These are phyloP conservation scores for Aspergillus novofumigatus DNA, from an alignment of 2,329 filamentous ascomycete genomes.

Conservation along the genomic window DNA sequence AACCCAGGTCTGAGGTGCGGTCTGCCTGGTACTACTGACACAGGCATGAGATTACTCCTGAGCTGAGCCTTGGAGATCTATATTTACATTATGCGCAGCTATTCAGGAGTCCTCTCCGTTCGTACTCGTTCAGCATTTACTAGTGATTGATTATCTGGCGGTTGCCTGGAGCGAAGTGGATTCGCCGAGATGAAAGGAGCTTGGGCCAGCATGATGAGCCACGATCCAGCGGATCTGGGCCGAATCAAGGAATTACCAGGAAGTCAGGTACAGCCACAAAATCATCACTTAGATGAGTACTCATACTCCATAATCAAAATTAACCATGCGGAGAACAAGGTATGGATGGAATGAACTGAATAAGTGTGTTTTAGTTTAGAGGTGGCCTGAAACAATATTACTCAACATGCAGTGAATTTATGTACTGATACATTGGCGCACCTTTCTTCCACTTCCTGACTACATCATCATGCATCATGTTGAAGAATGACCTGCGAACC, in stretches of 20 bases:
- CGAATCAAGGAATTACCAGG: not conserved
- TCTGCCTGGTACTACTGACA: not conserved
- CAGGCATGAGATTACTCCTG: not conserved
- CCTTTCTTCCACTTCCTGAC: not conserved
- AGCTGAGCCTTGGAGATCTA: not conserved
- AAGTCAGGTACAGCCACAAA: not conserved
- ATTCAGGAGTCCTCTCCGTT: not conserved
- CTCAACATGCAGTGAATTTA: no score
- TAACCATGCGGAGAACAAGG: not conserved
- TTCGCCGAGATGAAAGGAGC: not conserved
- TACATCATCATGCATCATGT: not conserved
- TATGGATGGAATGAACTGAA: not conserved
- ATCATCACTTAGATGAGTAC: not conserved
- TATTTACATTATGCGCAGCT: not conserved
- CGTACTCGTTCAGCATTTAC: not conserved
- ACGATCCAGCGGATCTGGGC: not conserved
- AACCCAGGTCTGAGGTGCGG: not conserved
- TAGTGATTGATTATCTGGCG: not conserved
- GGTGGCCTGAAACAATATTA: no score
- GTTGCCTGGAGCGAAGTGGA: slow-evolving; percentile 11
- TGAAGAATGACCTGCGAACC: not conserved
- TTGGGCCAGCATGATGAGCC: slow-evolving; percentile 8
- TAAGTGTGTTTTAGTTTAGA: no score
- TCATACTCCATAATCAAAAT: not conserved
- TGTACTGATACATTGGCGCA: not conserved